A percentile compares a stretch with the other conserved stretches of the same genome.
Evolutionary conservation across 345 rosid genomes (phyloP).

Genomic region (Cardiospermum halicacabum): DNA sequence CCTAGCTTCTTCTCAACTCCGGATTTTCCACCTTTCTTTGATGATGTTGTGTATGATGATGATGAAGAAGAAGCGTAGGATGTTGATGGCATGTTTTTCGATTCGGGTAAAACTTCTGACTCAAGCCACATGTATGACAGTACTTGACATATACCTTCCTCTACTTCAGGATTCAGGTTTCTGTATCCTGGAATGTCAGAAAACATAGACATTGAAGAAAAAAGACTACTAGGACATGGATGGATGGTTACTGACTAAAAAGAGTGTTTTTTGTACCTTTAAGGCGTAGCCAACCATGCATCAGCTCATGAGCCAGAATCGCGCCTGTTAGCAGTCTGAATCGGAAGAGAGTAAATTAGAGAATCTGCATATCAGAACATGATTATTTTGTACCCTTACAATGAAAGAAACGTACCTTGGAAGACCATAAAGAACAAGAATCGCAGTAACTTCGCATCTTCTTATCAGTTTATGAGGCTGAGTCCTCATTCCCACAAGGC

Average conservation of each 20-base stretch:
- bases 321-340: conserved; percentile 92
- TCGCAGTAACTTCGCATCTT: conserved; percentile 93
- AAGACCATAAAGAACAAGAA: conserved; percentile 92
- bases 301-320: conserved; percentile 85
- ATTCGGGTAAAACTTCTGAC: conserved; percentile 71
- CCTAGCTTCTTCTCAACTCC: conserved; percentile 71
- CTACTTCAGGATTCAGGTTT: conserved; percentile 81
- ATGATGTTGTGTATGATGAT: conserved; percentile 29
- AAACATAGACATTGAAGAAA: not conserved
- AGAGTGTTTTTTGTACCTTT: conserved; percentile 45
- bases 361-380: not conserved
- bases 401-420: conserved; percentile 58
- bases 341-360: conserved; percentile 1
- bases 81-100: conserved; percentile 47
- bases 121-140: conserved; percentile 97
- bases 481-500: conserved; percentile 67
- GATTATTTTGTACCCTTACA: too few relatives aligned
- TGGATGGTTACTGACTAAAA: not conserved
- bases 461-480: conserved; percentile 72
- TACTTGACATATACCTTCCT: conserved; percentile 96
- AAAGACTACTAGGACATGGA: not conserved
- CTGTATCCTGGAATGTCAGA: conserved; percentile 49
- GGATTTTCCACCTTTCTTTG: conserved; percentile 76
- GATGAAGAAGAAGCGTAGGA: conserved; percentile 50
- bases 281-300: conserved; percentile 95